Conservation (phyloP, 768 basidiomycete genomes). For the Lentinula raphanica region DNA sequence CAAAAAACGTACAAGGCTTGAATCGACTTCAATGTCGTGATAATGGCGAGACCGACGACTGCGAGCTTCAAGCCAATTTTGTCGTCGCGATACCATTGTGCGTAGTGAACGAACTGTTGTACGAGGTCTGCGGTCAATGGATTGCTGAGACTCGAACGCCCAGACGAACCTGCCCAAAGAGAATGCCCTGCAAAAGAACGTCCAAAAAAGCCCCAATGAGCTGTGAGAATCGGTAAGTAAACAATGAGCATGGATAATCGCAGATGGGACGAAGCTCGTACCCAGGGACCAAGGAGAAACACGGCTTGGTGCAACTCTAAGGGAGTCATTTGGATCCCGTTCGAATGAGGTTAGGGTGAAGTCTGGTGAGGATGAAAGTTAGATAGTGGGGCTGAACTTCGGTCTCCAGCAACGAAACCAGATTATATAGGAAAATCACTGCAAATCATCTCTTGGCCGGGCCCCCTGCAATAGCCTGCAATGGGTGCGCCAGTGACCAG, state of each 20-base stretch:
- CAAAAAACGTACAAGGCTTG: constrained; percentile 24
- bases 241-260: too few relatives aligned
- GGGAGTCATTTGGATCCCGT: constrained; percentile 16
- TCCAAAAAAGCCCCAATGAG: constrained; percentile 25
- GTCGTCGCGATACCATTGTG: constrained; percentile 19
- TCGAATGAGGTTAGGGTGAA: neutral
- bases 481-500: too few relatives aligned
- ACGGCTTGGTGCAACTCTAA: constrained; percentile 19
- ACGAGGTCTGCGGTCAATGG: neutral
- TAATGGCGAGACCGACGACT: constrained; percentile 19
- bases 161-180: constrained; percentile 24
- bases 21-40: constrained; percentile 25
- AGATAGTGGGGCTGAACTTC: too few relatives aligned
- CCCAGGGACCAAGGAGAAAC: constrained; percentile 30
- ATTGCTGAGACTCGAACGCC: neutral
- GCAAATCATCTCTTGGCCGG: too few relatives aligned
- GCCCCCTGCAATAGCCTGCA: too few relatives aligned
- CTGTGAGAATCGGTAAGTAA: constrained; percentile 11
- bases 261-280: constrained; percentile 7
- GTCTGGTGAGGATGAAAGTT: neutral
- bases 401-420: too few relatives aligned
- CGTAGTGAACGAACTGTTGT: constrained; percentile 24
- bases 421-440: too few relatives aligned
- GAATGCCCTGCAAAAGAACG: constrained; percentile 24
- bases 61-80: constrained; percentile 13